Conservation (phyloP, 345 rosid species). For the Excoecaria cochinchinensis region DNA sequence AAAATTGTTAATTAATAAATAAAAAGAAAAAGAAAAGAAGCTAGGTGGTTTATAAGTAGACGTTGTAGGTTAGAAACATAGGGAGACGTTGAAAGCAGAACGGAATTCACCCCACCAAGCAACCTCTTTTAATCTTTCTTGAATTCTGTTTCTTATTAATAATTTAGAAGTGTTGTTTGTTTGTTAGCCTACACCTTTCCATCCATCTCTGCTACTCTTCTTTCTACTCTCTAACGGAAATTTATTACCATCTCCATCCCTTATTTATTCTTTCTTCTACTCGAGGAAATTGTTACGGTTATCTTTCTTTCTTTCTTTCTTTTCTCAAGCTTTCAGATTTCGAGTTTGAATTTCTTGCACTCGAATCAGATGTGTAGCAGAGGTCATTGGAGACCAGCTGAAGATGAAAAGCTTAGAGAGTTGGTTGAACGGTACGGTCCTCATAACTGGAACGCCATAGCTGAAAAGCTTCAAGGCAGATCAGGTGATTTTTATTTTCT, state of each 20-base stretch:
- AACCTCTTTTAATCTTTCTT: conserved; percentile 40
- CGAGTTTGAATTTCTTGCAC: too few relatives aligned
- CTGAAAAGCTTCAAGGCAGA: conserved; percentile 36
- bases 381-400: conserved; percentile 45
- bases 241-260: background rate
- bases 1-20: background rate
- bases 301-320: background rate
- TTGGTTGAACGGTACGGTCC: conserved; percentile 37
- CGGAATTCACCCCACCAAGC: conserved; percentile 64
- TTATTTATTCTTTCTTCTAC: background rate
- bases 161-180: conserved; percentile 54
- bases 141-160: conserved; percentile 11
- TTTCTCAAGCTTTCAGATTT: background rate
- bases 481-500: conserved; percentile 17
- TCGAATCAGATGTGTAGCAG: conserved; percentile 23
- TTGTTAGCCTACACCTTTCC: conserved; percentile 77
- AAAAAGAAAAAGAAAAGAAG: background rate
- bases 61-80: conserved; percentile 59
- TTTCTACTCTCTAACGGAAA: conserved; percentile 56
- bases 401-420: conserved; percentile 36
- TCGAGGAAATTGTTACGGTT: too few relatives aligned
- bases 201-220: conserved; percentile 30
- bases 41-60: conserved; percentile 67
- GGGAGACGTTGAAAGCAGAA: conserved; percentile 75
- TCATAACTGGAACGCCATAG: conserved; percentile 46